These are phyloP conservation scores for Botrytis elliptica DNA, from an alignment of 2,329 filamentous ascomycete species.

Conservation along the genomic window DNA sequence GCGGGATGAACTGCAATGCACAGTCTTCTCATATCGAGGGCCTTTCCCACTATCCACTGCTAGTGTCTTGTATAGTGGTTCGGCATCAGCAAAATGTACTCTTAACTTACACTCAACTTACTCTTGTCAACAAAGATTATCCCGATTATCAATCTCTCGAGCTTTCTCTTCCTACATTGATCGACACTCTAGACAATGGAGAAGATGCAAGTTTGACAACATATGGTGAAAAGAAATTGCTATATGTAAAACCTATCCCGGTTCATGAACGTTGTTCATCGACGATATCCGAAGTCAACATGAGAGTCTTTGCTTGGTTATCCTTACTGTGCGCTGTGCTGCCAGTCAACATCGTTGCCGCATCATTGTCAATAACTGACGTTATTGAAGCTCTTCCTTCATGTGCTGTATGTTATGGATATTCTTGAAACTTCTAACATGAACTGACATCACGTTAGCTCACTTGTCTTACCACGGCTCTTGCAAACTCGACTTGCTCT, in stretches of 20 bases:
- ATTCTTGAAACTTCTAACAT: neutral
- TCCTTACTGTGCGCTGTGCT: neutral
- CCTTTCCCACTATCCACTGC: neutral
- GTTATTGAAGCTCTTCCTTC: neutral
- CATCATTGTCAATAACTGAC: neutral
- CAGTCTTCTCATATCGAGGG: neutral
- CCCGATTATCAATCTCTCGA: neutral
- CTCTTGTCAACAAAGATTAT: neutral
- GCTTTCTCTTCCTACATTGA: neutral
- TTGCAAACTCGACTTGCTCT: conserved; percentile 4
- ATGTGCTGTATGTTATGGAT: conserved; percentile 11
- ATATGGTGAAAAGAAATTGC: neutral
- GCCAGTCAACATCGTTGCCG: neutral
- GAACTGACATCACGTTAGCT: neutral
- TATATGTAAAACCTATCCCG: conserved; percentile 5
- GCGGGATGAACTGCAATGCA: neutral
- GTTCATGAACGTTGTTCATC: neutral
- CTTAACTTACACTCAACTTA: neutral
- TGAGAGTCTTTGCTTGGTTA: conserved; percentile 6
- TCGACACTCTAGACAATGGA: neutral
- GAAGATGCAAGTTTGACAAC: neutral
- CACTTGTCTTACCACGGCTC: conserved; percentile 6
- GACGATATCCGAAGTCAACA: neutral
- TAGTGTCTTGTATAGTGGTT: neutral
- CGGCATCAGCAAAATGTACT: neutral